phyloP scores from a whole-genome alignment of 371 early-diverging fungal species.

The Gilbertella persicaria region DNA sequence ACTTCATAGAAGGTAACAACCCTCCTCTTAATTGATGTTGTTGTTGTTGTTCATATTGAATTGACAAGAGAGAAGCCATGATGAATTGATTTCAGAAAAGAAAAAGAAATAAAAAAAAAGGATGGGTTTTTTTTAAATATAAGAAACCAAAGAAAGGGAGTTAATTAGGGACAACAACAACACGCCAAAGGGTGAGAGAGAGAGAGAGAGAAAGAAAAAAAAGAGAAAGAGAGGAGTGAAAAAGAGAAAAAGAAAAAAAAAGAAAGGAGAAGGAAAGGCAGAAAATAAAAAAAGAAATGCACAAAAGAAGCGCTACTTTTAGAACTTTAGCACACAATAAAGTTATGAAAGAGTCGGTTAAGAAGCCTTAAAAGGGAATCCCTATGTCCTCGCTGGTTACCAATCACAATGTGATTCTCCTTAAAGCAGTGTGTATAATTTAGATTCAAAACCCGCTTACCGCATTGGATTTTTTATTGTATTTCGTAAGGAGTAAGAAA shows the following conservation, averaged over 20 bases:
- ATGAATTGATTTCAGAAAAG: background rate
- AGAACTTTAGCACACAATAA: background rate
- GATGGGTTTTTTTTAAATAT: slow-evolving; percentile 5
- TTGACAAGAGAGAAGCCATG: slow-evolving; percentile 25
- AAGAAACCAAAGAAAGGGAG: slow-evolving; percentile 8
- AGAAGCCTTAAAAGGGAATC: background rate
- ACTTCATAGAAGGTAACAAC: background rate
- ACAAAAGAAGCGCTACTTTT: background rate
- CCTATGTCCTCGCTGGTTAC: background rate
- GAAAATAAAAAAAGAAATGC: background rate
- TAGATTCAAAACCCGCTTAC: background rate
- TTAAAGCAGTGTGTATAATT: no score
- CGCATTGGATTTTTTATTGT: no score
- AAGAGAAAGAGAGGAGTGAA: background rate
- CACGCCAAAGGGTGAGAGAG: slow-evolving; percentile 1
- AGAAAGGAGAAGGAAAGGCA: background rate
- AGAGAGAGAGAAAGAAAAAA: slow-evolving; percentile 2
- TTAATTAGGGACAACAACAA: slow-evolving; percentile 6
- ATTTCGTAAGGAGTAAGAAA: no score
- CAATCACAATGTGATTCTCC: background rate
- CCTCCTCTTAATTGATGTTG: background rate
- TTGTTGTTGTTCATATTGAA: slow-evolving; percentile 27
- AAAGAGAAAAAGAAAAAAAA: background rate
- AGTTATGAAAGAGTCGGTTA: background rate
- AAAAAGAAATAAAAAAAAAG: background rate